A percentile compares a stretch with the other conserved stretches of the same genome.
These are phyloP conservation scores for Dothideomycetes sp. DNA, from an alignment of 2,329 filamentous ascomycete species.

Conservation along the genomic window DNA sequence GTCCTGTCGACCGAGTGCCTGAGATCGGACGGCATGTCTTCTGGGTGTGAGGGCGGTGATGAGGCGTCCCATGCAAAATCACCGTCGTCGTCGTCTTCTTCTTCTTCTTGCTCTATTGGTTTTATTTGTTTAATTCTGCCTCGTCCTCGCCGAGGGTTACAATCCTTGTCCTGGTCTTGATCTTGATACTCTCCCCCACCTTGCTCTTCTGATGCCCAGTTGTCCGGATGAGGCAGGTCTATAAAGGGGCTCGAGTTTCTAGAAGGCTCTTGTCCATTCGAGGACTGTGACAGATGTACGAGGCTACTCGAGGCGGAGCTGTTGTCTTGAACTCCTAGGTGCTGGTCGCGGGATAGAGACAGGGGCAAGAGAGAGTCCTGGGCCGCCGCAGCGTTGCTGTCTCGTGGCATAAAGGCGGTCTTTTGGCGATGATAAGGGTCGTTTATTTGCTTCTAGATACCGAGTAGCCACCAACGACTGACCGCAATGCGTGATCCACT, in stretches of 20 bases:
- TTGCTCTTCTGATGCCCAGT: constrained; percentile 6
- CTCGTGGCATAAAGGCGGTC: constrained; percentile 9
- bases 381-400: too few relatives aligned
- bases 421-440: constrained; percentile 4
- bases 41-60: constrained; percentile 19
- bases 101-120: constrained; percentile 11
- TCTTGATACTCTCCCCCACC: constrained; percentile 2
- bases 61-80: constrained; percentile 35
- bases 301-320: constrained; percentile 13
- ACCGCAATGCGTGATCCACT: too few relatives aligned
- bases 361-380: too few relatives aligned
- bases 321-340: neutral
- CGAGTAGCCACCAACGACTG: too few relatives aligned
- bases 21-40: constrained; percentile 39
- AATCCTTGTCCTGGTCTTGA: too few relatives aligned
- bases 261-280: constrained; percentile 14
- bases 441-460: too few relatives aligned
- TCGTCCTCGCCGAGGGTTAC: neutral
- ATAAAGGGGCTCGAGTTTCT: constrained; percentile 20
- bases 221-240: constrained; percentile 14
- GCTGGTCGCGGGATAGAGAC: neutral
- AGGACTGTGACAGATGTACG: constrained; percentile 11
- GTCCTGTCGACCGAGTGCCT: too few relatives aligned
- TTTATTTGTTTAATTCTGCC: too few relatives aligned
- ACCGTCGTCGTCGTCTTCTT: constrained; percentile 18